Evolutionary conservation across 2,329 filamentous ascomycete species (phyloP), one percentile per base, ranked within the genome.

Genomic region (Ceratocystis eucalypticola): DNA sequence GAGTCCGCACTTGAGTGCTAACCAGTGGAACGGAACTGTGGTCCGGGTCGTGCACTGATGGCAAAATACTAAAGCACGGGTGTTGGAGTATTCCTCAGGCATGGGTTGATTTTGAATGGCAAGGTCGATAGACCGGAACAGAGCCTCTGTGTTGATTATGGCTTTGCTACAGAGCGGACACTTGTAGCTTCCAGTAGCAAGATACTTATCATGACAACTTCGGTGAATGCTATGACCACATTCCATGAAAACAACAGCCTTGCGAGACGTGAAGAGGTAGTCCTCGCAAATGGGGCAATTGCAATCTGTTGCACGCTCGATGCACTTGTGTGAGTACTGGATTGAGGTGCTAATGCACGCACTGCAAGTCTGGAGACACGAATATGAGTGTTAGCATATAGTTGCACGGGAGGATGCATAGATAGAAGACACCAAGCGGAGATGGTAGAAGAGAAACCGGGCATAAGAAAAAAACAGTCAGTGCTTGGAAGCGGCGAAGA

Each of bases 111-210:
- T 82, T 70, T 88, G 83, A 68, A 99, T 96, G 62, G 91, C 87
- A 64, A 91, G 84, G 72, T 96, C 93, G 44, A 97, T 77, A 71
- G 94, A 94, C 62, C 91, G 86, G 78, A 97, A 99, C 71, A 95
- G 89, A 46, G 89, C 84, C 73, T 96, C 93, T 93, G 99, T 99
- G 73, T 97, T 97, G 70, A 91, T 85, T n/a, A 96, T 88, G 70
- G 89, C 96, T 76, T 94, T 96, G 77, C 88, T 96, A 81, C 94
- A 99, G 62, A 96, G 91, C 0, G 93, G 94, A 72, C 94, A 99
- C 73, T 93, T 95, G 78, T 97, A 99, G 5, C 92, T 95, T 2
- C 85, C 86, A 71, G 87, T 87, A 80, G 95, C 92, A 45, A 68
- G 61, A 74, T 96, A 89, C 71, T 94, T 84, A 59, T 89, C 84